These are phyloP conservation scores for Helicosporidium sp. DNA, from an alignment of 139 green algal species.

Conservation along the genomic window DNA sequence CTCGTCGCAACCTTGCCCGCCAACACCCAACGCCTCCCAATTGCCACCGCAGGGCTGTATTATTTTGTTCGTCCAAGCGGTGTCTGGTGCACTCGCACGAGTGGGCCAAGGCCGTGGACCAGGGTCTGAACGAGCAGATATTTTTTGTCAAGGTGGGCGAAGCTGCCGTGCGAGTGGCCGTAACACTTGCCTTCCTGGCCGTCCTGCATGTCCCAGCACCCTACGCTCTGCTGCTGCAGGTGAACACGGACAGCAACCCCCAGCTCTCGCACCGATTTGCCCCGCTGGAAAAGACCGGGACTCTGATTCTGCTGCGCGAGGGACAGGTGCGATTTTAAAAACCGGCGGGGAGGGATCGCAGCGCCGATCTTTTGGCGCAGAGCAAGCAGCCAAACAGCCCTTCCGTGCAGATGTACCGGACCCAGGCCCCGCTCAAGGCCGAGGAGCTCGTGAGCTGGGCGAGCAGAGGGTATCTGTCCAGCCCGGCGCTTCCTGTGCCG, in stretches of 20 bases:
- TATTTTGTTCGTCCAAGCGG: too few species aligned
- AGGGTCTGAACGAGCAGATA: neutral
- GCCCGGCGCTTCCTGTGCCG: too few species aligned
- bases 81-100: too few species aligned
- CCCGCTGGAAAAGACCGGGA: neutral
- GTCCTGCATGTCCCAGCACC: neutral
- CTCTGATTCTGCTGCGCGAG: neutral
- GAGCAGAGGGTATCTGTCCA: too few species aligned
- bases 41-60: too few species aligned
- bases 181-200: neutral
- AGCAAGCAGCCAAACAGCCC: neutral
- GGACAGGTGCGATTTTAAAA: neutral
- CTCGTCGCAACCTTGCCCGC: too few species aligned
- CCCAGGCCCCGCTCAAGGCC: neutral
- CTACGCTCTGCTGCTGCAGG: neutral
- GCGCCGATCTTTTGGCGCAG: neutral
- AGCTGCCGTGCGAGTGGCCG: too few species aligned
- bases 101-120: too few species aligned
- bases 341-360: neutral
- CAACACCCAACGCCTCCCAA: too few species aligned
- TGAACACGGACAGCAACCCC: neutral
- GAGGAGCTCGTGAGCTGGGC: neutral
- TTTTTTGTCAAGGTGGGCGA: constrained; percentile 1
- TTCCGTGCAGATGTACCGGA: too few species aligned
- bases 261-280: neutral